phyloP scores from a whole-genome alignment of 768 basidiomycete genomes.

The Naganishia onofrii region DNA sequence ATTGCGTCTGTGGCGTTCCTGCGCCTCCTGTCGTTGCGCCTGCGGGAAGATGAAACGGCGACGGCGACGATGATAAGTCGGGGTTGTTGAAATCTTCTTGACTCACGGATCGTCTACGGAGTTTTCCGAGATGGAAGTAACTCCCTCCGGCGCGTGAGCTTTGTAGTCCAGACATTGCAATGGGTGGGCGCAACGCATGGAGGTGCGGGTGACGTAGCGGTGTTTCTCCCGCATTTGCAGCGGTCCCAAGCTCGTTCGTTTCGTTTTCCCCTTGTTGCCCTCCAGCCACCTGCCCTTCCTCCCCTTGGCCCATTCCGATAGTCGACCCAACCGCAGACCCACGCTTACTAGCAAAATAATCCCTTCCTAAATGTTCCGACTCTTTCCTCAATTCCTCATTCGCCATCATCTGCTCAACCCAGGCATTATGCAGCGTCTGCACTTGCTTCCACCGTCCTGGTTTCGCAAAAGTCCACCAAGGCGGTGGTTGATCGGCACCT shows the following conservation, averaged over 20 bases:
- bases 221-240: neutral
- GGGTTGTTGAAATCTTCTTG: neutral
- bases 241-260: neutral
- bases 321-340: neutral
- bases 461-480: conserved; percentile 29
- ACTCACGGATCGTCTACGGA: conserved; percentile 3
- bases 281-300: neutral
- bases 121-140: conserved; percentile 17
- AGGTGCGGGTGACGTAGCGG: neutral
- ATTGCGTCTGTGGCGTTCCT: neutral
- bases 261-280: neutral
- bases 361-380: conserved; percentile 25
- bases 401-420: conserved; percentile 19
- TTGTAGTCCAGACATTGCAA: neutral
- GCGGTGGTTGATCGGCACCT: neutral
- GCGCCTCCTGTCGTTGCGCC: neutral
- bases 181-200: neutral
- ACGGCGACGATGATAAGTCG: too few species aligned
- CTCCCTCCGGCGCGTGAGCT: neutral
- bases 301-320: neutral
- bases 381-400: conserved; percentile 22
- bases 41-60: neutral
- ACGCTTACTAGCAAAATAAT: conserved; percentile 29
- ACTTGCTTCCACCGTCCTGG: conserved; percentile 19
- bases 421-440: conserved; percentile 18